Base-by-base conservation (phyloP, 2,329 filamentous ascomycete species). In the Coniochaeta hoffmannii region DNA sequence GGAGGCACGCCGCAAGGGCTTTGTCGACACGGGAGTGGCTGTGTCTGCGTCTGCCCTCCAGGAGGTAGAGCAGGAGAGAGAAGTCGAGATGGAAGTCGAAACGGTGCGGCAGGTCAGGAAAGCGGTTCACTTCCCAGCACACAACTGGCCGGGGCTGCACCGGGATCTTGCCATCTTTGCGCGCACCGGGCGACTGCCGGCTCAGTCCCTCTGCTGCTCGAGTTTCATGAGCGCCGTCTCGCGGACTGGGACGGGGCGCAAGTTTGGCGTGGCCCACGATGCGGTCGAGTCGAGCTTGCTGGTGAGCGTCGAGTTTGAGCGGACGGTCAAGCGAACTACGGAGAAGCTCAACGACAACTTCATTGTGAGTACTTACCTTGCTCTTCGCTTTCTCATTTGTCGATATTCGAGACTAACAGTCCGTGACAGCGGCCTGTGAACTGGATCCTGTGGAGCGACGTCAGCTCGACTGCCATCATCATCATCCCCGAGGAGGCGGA, bases 401-500 rank as follows among this genome's bases (percentile, higher is more conserved):
- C 8, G 7, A 7, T 41, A 15, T 41, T n/a, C 15, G 30, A 10
- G 57, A 50, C 63, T 56, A 56, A 62, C 15, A 41, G n/a, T n/a
- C 52, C 7, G 57, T 62, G 38, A n/a, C 59, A 77, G 59, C 70
- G 75, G 1, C 72, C 78, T 0, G 79, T 86, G 0, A 78, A 83
- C 26, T 89, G 83, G 83, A 63, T 89, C 2, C 65, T 88, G 0
- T 86, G 78, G 76, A 80, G 76, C 56, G 60, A 61, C 0, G n/a
- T 60, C 0, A 69, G 69, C 0, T 62, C 79, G 8, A 76, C 71
- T 0, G 85, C 77, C 0, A 58, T 89, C 0, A 64, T 88, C 1
- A 62, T 88, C 1, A 82, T 80, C 28, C 80, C 83, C 0, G 85
- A 88, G 59, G 86, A 89, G 63, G 82, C 77, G 0, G 81, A 88